These are phyloP conservation scores for rapeseed (Brassica napus) DNA, from an alignment of 345 rosid species.

Conservation along the genomic window DNA sequence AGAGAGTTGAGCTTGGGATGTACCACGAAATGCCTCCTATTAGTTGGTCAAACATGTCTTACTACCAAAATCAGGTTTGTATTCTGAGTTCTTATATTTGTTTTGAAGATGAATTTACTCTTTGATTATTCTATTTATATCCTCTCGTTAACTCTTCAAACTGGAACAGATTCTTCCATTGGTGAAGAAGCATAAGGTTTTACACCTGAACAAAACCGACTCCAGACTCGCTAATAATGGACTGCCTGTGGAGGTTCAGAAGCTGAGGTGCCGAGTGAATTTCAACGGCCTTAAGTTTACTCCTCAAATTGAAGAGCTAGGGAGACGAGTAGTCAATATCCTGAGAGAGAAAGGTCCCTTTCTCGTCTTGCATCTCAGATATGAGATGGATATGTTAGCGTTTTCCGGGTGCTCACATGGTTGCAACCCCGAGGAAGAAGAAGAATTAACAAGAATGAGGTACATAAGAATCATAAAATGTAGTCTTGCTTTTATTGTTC, in stretches of 20 bases:
- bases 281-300: slow-evolving; percentile 81
- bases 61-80: slow-evolving; percentile 73
- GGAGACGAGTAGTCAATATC: slow-evolving; percentile 65
- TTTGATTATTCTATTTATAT: slow-evolving; percentile 8
- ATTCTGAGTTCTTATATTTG: not conserved
- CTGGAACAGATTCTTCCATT: slow-evolving; percentile 84
- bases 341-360: slow-evolving; percentile 85
- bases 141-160: not conserved
- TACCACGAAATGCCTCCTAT: slow-evolving; percentile 71
- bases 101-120: not conserved
- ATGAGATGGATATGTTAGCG: slow-evolving; percentile 98
- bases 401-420: slow-evolving; percentile 96
- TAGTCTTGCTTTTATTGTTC: slow-evolving; percentile 7
- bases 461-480: slow-evolving; percentile 20
- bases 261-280: slow-evolving; percentile 87
- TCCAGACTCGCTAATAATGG: slow-evolving; percentile 85
- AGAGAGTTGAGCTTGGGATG: slow-evolving; percentile 65
- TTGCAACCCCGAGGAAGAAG: slow-evolving; percentile 75
- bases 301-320: slow-evolving; percentile 76
- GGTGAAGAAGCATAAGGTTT: slow-evolving; percentile 75
- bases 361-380: slow-evolving; percentile 88
- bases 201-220: slow-evolving; percentile 87
- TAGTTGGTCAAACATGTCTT: slow-evolving; percentile 92
- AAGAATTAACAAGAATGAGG: slow-evolving; percentile 87
- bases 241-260: slow-evolving; percentile 77